Percentiles rank a stretch among this genome's conserved stretches.
phyloP scores from a whole-genome alignment of 139 green algal species.

The Closterium sp. region DNA sequence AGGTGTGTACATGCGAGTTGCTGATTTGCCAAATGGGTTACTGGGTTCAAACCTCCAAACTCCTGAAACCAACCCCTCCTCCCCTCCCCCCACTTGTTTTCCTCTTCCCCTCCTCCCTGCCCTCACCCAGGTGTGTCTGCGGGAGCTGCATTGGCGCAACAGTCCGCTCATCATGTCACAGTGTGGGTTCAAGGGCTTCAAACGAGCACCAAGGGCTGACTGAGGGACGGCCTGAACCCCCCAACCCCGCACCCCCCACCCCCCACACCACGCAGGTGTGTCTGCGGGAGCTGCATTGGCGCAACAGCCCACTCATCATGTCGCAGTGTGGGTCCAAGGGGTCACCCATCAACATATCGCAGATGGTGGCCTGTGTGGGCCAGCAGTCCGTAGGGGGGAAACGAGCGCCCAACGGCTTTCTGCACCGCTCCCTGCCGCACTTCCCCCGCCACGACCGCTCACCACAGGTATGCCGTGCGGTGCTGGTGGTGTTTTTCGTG shows the following conservation, averaged over 20 bases:
- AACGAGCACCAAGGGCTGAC: neutral
- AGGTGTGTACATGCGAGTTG: no score
- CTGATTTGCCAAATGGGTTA: no score
- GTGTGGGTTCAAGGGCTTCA: constrained; percentile 79
- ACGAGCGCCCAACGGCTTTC: constrained; percentile 89
- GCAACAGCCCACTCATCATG: constrained; percentile 96
- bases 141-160: constrained; percentile 83
- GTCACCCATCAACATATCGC: constrained; percentile 95
- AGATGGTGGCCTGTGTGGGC: constrained; percentile 97
- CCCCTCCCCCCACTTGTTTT: no score
- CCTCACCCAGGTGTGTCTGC: constrained; percentile 73
- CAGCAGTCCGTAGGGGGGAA: constrained; percentile 93
- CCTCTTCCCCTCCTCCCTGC: no score
- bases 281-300: constrained; percentile 79
- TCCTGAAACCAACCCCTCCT: no score
- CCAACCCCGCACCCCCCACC: no score
- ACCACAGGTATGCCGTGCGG: neutral
- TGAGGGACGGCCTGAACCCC: no score
- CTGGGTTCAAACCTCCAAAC: no score
- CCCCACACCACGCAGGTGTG: constrained; percentile 62
- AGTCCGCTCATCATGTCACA: constrained; percentile 92
- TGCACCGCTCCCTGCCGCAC: constrained; percentile 84
- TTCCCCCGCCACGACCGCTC: constrained; percentile 63
- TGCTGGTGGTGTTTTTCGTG: neutral
- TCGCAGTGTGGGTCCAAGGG: constrained; percentile 85